phyloP scores from a whole-genome alignment of 768 basidiomycete genomes.

The Sarcomyxa edulis region DNA sequence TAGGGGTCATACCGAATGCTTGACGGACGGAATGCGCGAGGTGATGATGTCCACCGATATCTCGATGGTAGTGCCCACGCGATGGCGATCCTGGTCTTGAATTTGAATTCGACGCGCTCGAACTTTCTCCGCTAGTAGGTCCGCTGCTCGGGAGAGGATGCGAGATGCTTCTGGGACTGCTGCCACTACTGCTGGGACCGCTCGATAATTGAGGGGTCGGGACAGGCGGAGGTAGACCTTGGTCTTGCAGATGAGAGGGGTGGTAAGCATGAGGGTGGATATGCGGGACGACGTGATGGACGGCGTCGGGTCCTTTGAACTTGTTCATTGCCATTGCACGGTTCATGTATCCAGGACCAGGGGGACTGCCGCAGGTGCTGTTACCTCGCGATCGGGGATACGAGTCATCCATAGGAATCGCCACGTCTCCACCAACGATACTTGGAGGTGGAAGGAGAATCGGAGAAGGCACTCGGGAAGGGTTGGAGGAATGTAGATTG shows the following conservation, averaged over 20 bases:
- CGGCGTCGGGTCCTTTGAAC: conserved; percentile 13
- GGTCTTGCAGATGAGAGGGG: conserved; percentile 16
- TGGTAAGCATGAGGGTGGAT: conserved; percentile 7
- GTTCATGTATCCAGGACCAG: conserved; percentile 12
- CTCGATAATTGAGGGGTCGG: conserved; percentile 62
- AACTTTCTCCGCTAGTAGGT: conserved; percentile 43
- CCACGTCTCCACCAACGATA: neutral
- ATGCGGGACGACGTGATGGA: conserved; percentile 17
- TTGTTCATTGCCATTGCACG: conserved; percentile 9
- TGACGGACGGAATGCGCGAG: conserved; percentile 81
- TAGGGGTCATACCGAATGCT: conserved; percentile 92
- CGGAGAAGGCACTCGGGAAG: conserved; percentile 70
- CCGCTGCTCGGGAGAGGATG: conserved; percentile 25
- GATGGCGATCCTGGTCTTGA: conserved; percentile 29
- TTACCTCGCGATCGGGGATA: conserved; percentile 15
- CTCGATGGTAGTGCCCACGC: conserved; percentile 16
- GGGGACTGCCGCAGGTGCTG: conserved; percentile 26
- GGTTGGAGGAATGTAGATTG: conserved; percentile 66
- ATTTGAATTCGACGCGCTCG: conserved; percentile 58
- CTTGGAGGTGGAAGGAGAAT: conserved; percentile 54
- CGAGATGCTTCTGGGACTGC: conserved; percentile 52
- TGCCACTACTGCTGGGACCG: conserved; percentile 59
- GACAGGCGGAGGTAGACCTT: conserved; percentile 22
- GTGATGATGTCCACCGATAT: conserved; percentile 41
- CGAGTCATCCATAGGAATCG: neutral